Base-by-base conservation (phyloP, 768 basidiomycete species). In the Calocera cornea region DNA sequence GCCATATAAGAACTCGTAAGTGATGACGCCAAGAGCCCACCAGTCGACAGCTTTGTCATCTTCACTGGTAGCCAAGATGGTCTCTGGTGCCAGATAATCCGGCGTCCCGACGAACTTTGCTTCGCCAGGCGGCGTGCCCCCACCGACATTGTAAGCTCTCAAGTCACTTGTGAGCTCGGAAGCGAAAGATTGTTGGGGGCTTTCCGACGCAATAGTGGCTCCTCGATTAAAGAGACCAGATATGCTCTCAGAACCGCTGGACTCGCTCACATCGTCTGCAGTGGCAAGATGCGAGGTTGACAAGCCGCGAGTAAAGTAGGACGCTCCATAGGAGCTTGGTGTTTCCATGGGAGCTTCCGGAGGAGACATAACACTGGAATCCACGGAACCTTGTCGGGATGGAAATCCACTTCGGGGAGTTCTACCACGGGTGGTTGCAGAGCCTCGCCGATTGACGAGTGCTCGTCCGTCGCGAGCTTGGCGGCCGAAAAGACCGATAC, bases 1-100 rank as follows among this genome's bases (percentile, higher is more conserved):
- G 2, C 97, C 95, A 71, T 94, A 98, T 38, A 98, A 78, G 77
- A 99, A 97, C 79, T 99, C 97, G 75, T 99, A 98, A 34, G 92
- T 91, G 75, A 99, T 95, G 47, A 97, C 93, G 68, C 97, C 97
- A 33, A 99, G 83, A 12, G 97, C 95, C 97, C 97, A 99, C 94
- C 97, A 99, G 78, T 99, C 97, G 71, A 99, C 97, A 8, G 88
- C 87, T 34, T 87, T 89, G 76, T 98, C 95, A 73, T 97, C 97
- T 38, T 92, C 91, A 47, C 94, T 90, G 70, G 97, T 83, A 65
- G 97, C 97, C 67, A 98, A 85, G 68, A 98, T 95, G 7, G 89
- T 93, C 77, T 95, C 92, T 1, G 95, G 95, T 16, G 95, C 94
- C 47, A 98, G 83, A 76, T 99, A 99, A 76, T 99, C 95, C 2